Percentiles rank a stretch among this genome's conserved stretches.
phyloP scores from a whole-genome alignment of 2,329 filamentous ascomycete species.

The Fusarium chlamydosporum region DNA sequence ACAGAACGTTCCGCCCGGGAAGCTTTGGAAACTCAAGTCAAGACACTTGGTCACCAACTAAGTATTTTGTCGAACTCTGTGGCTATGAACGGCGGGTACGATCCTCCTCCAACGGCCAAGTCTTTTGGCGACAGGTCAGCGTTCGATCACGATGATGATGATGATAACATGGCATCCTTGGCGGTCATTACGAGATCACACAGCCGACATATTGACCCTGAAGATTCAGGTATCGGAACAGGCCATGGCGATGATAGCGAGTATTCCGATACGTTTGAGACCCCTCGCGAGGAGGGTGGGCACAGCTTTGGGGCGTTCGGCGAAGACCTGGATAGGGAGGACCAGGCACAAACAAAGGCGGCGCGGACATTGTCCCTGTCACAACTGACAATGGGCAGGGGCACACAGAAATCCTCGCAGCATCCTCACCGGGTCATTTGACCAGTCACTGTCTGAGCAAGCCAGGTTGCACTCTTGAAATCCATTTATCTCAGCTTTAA shows the following conservation, averaged over 20 bases:
- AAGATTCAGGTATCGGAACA: slow-evolving; percentile 57
- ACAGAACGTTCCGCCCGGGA: slow-evolving; percentile 69
- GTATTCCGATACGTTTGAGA: slow-evolving; percentile 66
- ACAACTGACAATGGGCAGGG: slow-evolving; percentile 65
- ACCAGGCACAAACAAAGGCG: slow-evolving; percentile 64
- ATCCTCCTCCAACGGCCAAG: slow-evolving; percentile 55
- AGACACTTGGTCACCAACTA: slow-evolving; percentile 65
- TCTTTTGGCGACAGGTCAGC: slow-evolving; percentile 58
- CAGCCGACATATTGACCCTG: slow-evolving; percentile 48
- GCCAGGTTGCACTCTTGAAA: slow-evolving; percentile 1
- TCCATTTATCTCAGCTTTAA: slow-evolving; percentile 8
- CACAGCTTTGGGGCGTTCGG: slow-evolving; percentile 59
- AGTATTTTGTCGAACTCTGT: slow-evolving; percentile 61
- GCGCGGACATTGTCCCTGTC: slow-evolving; percentile 75
- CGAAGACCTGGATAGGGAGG: slow-evolving; percentile 60
- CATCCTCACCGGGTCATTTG: slow-evolving; percentile 48
- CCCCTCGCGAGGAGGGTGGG: slow-evolving; percentile 63
- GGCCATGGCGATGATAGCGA: slow-evolving; percentile 59
- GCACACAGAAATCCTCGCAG: slow-evolving; percentile 42
- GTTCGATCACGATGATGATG: slow-evolving; percentile 62
- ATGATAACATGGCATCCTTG: slow-evolving; percentile 52
- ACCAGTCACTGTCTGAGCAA: slow-evolving; percentile 9
- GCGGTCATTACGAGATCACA: slow-evolving; percentile 34
- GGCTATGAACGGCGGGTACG: slow-evolving; percentile 41
- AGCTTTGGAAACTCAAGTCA: slow-evolving; percentile 70